Base-by-base conservation (phyloP, 768 basidiomycete genomes). In the Cystobasidium onofrii region DNA sequence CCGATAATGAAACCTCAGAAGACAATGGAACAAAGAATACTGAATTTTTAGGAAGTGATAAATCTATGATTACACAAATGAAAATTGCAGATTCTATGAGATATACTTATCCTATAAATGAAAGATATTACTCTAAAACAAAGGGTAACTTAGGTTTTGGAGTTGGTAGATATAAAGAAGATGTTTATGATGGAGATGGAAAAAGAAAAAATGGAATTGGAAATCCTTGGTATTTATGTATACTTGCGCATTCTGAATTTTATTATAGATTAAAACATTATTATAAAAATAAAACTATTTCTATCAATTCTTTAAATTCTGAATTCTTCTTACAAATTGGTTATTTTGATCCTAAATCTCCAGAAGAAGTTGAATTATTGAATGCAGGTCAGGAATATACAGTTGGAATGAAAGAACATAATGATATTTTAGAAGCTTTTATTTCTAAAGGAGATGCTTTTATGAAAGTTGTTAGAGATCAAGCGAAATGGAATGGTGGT, bases 151-250 rank as follows among this genome's bases (percentile, higher is more conserved):
- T 71, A 1, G 73, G 73, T 13, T 46, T 62, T 29, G 78, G 75
- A 12, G 50, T 78, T n/a, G 78, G 78, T 0, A 69, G 78, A 0
- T 78, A 78, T 73, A 70, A 70, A 29, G 78, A 76, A 61, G 78
- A 78, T 72, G 73, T 67, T 15, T 78, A 78, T 73, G 78, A 78
- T 52, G 78, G 78, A 12, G 76, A 76, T 43, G 78, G 78, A 23
- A 31, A 75, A 33, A 34, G 33, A 34, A 71, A 71, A 54, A 55
- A 46, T 31, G 54, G 66, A 15, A 60, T 36, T 33, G 78, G 75
- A 1, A 69, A 76, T 64, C 78, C 78, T 12, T 78, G 78, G 78
- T 77, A 76, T 75, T 60, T 78, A 15, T 73, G 71, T 34, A 77
- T 75, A 12, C 9, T 63, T n/a, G 76, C 73, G 6, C 75, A 75